Percentiles rank a stretch among this genome's conserved stretches.
Conservation (phyloP, 805 yeast genomes). For the Metschnikowia anglica region DNA sequence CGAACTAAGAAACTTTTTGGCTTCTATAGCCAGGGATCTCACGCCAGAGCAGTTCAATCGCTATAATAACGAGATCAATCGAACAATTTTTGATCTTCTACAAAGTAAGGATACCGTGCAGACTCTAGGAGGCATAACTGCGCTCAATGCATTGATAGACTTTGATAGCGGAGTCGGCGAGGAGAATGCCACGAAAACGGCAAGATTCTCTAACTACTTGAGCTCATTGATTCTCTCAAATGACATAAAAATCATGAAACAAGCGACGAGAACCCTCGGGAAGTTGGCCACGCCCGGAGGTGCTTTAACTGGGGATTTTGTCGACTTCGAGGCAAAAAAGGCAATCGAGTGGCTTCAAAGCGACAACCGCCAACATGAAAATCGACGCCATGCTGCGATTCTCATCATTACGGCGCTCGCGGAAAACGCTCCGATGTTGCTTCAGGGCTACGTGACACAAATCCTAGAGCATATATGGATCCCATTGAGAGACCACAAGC, state of each 20-base stretch:
- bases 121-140: slow-evolving; percentile 86
- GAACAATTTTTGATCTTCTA: slow-evolving; percentile 79
- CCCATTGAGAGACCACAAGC: slow-evolving; percentile 77
- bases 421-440: slow-evolving; percentile 77
- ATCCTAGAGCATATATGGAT: slow-evolving; percentile 84
- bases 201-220: slow-evolving; percentile 86
- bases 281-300: slow-evolving; percentile 88
- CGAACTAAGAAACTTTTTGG: slow-evolving; percentile 68
- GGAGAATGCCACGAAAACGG: slow-evolving; percentile 83
- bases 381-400: slow-evolving; percentile 87
- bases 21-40: slow-evolving; percentile 73
- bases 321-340: slow-evolving; percentile 85
- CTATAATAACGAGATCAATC: slow-evolving; percentile 82
- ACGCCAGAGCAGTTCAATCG: slow-evolving; percentile 79
- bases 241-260: slow-evolving; percentile 80
- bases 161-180: slow-evolving; percentile 73
- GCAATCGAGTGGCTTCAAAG: slow-evolving; percentile 89
- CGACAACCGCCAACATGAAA: slow-evolving; percentile 72
- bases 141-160: slow-evolving; percentile 83
- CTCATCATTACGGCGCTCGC: slow-evolving; percentile 81
- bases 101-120: slow-evolving; percentile 71
- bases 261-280: slow-evolving; percentile 86
- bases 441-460: slow-evolving; percentile 74
- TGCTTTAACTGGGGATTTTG: slow-evolving; percentile 85
- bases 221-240: slow-evolving; percentile 76